Evolutionary conservation across 2,329 filamentous ascomycete species (phyloP), one percentile per base, ranked within the genome.

Genomic region (Hypoxylon sp.): DNA sequence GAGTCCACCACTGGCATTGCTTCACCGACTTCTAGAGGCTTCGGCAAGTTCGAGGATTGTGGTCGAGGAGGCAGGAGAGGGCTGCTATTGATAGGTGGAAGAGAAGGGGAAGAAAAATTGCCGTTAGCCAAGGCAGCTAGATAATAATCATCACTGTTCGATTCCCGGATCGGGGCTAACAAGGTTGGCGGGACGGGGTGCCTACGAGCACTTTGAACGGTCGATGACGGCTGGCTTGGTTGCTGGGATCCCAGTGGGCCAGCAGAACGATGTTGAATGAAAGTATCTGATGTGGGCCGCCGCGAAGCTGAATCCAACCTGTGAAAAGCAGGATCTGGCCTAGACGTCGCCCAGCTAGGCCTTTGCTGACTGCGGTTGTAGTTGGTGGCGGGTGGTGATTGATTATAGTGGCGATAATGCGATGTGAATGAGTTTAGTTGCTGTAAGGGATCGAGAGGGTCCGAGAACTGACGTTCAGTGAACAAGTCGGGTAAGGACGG

Each of bases 41-140:
- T 72, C 1, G 72, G 70, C 44, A 67, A 53, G 31, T 53, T 47
- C 9, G 65, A 48, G 11, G 65, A 57, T 5, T 63, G 68, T 33
- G 55, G 52, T 42, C 66, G 17, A 10, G 57, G 63, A 37, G 68
- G 65, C 24, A 64, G 53, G 5, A 64, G 70, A 47, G 74, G 74
- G 8, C 69, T 73, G 24, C 71, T 74, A 50, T 70, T 74, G 48
- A 73, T 62, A 1, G 76, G 73, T 5, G 76, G 76, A 14, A 78
- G 62, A 11, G 76, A 78, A 8, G 76, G 75, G 19, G 76, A 78
- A n/a, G 76, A 73, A 50, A 79, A 78, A 47, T 76, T 64, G 33
- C 67, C 68, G 14, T 63, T 68, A 44, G 67, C 73, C 22, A 78
- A 57, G 19, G 69, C 35, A 17, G 63, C 6, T 29, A 77, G 46